These are phyloP conservation scores for Aspergillus jensenii DNA, from an alignment of 2,329 filamentous ascomycete species.

Conservation along the genomic window DNA sequence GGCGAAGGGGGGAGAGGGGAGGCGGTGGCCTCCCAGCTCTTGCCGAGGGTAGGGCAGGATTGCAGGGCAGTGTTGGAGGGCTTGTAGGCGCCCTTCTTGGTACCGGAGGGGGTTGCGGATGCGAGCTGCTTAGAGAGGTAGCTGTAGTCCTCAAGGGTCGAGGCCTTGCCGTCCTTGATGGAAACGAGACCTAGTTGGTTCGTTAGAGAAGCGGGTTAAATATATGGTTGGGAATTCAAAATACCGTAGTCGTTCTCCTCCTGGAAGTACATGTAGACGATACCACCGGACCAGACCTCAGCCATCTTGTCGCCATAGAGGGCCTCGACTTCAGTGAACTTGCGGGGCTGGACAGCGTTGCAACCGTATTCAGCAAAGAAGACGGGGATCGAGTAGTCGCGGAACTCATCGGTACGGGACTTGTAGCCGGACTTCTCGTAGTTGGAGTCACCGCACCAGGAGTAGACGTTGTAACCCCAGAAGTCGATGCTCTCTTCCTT, in stretches of 20 bases:
- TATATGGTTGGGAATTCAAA: constrained; percentile 14
- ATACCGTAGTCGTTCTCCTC: constrained; percentile 82
- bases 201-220: not conserved
- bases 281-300: constrained; percentile 84
- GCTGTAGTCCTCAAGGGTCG: constrained; percentile 70
- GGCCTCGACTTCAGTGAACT: constrained; percentile 78
- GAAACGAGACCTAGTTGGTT: constrained; percentile 61
- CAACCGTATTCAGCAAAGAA: constrained; percentile 99
- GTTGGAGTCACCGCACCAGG: constrained; percentile 86
- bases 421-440: constrained; percentile 77
- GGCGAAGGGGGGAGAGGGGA: constrained; percentile 75
- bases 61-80: constrained; percentile 67
- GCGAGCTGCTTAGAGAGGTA: constrained; percentile 68
- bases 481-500: constrained; percentile 75
- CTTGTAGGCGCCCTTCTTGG: constrained; percentile 65
- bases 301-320: constrained; percentile 81
- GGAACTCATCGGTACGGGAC: constrained; percentile 79
- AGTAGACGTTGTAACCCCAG: constrained; percentile 99
- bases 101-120: constrained; percentile 63
- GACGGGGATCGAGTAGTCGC: constrained; percentile 82
- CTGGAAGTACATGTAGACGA: constrained; percentile 97
- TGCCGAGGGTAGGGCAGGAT: constrained; percentile 66
- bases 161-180: constrained; percentile 64
- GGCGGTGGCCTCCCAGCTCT: constrained; percentile 65
- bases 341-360: constrained; percentile 70